Evolutionary conservation across 106 monocot genomes (phyloP).

Genomic region (Gastrodia elata): DNA sequence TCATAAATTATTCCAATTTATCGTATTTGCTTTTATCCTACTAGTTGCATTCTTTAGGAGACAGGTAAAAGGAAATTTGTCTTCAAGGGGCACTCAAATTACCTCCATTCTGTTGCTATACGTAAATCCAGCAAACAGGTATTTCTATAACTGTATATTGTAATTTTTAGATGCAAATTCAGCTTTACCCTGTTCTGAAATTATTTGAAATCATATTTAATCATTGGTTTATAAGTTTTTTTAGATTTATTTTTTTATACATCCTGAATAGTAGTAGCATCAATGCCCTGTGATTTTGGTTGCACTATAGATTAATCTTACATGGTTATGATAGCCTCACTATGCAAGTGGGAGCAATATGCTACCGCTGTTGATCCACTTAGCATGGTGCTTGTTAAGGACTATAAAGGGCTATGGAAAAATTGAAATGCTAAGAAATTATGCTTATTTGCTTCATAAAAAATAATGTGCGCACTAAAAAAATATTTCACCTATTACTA

Average conservation of each 20-base stretch:
- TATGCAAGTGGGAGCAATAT: background rate
- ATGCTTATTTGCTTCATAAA: background rate
- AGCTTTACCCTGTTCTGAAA: background rate
- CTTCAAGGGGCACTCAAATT: slow-evolving; percentile 79
- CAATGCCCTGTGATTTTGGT: background rate
- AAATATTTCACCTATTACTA: background rate
- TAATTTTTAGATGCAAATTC: background rate
- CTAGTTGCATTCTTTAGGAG: slow-evolving; percentile 33
- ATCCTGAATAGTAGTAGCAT: background rate
- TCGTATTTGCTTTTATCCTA: background rate
- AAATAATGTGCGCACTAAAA: background rate
- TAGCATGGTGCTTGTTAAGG: background rate
- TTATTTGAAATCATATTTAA: background rate
- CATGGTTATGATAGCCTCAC: background rate
- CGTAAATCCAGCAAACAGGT: slow-evolving; percentile 73
- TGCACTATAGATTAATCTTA: background rate
- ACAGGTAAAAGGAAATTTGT: slow-evolving; percentile 59
- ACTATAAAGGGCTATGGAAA: background rate
- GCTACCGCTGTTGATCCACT: background rate
- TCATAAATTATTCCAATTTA: background rate
- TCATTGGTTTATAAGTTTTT: background rate
- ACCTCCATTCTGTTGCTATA: slow-evolving; percentile 68
- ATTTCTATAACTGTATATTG: background rate
- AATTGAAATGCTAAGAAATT: background rate
- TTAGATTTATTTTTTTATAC: background rate